A percentile compares a stretch with the other conserved stretches of the same genome.
Conservation (phyloP, 2,329 filamentous ascomycete species). For the Aulographum hederae region DNA sequence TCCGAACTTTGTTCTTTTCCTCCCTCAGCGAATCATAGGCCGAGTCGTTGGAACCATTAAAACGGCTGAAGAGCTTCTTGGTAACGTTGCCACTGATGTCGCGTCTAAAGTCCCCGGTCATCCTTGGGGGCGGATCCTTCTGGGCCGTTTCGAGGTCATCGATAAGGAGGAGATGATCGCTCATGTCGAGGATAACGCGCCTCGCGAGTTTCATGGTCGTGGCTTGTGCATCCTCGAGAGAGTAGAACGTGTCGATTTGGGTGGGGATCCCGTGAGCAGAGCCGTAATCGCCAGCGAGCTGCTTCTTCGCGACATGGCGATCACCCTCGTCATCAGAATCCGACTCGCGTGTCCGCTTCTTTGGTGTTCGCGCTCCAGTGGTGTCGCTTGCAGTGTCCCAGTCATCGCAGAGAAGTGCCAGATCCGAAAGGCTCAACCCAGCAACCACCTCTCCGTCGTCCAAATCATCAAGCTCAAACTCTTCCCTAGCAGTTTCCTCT, state of each 20-base stretch:
- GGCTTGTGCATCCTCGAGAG: slow-evolving; percentile 65
- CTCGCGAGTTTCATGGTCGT: slow-evolving; percentile 57
- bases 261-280: slow-evolving; percentile 24
- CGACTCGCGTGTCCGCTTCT: too few species aligned
- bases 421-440: slow-evolving; percentile 60
- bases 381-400: slow-evolving; percentile 51
- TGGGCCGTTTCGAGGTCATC: slow-evolving; percentile 55
- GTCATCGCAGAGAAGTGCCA: slow-evolving; percentile 72
- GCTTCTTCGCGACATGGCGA: slow-evolving; percentile 11
- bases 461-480: slow-evolving; percentile 30
- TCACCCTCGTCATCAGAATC: too few species aligned
- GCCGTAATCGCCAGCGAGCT: slow-evolving; percentile 44
- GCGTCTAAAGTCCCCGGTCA: slow-evolving; percentile 35
- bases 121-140: slow-evolving; percentile 35
- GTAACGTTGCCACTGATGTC: slow-evolving; percentile 52
- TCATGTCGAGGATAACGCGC: slow-evolving; percentile 66
- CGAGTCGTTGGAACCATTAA: slow-evolving; percentile 92
- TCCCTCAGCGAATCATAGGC: slow-evolving; percentile 85
- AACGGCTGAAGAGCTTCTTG: slow-evolving; percentile 59
- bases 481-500: slow-evolving; percentile 30
- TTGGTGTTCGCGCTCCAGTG: background rate
- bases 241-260: slow-evolving; percentile 34
- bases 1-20: slow-evolving; percentile 89
- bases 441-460: slow-evolving; percentile 48
- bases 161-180: slow-evolving; percentile 71